Evolutionary conservation across 2,329 filamentous ascomycete genomes (phyloP).

Genomic region (Trichoderma sp.): DNA sequence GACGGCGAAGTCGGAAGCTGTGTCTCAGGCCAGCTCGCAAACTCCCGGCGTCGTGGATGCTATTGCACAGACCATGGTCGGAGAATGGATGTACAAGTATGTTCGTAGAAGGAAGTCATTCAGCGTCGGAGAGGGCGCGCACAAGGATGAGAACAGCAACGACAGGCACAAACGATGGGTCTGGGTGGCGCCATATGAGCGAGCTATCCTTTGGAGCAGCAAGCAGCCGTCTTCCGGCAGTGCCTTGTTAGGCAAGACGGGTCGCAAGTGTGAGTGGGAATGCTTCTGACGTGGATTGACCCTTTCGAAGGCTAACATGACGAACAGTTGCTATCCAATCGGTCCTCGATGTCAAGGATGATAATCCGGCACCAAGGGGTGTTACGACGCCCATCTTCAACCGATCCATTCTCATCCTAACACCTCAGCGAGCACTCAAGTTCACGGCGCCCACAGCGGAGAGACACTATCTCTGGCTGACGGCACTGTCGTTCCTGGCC

Average conservation of each 20-base stretch:
- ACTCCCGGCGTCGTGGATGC: slow-evolving; percentile 87
- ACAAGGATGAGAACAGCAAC: slow-evolving; percentile 70
- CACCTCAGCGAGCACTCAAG: slow-evolving; percentile 89
- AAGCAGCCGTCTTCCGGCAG: slow-evolving; percentile 90
- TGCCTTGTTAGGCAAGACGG: slow-evolving; percentile 89
- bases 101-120: slow-evolving; percentile 88
- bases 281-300: neutral
- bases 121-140: slow-evolving; percentile 69
- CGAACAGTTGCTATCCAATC: slow-evolving; percentile 85
- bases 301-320: slow-evolving; percentile 14
- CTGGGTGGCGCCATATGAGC: slow-evolving; percentile 95
- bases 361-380: slow-evolving; percentile 78
- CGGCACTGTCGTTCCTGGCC: slow-evolving; percentile 89
- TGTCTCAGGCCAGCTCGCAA: slow-evolving; percentile 61
- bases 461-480: slow-evolving; percentile 93
- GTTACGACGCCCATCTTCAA: slow-evolving; percentile 68
- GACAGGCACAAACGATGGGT: slow-evolving; percentile 96
- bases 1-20: slow-evolving; percentile 48
- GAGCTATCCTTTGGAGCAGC: slow-evolving; percentile 96
- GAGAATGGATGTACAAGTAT: slow-evolving; percentile 96
- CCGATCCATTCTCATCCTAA: slow-evolving; percentile 91
- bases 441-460: slow-evolving; percentile 85
- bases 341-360: slow-evolving; percentile 94
- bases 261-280: slow-evolving; percentile 79
- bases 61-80: slow-evolving; percentile 97